Evolutionary conservation across 2,329 filamentous ascomycete genomes (phyloP), one percentile per base, ranked within the genome.

Genomic region (Pestalotiopsis sp.): DNA sequence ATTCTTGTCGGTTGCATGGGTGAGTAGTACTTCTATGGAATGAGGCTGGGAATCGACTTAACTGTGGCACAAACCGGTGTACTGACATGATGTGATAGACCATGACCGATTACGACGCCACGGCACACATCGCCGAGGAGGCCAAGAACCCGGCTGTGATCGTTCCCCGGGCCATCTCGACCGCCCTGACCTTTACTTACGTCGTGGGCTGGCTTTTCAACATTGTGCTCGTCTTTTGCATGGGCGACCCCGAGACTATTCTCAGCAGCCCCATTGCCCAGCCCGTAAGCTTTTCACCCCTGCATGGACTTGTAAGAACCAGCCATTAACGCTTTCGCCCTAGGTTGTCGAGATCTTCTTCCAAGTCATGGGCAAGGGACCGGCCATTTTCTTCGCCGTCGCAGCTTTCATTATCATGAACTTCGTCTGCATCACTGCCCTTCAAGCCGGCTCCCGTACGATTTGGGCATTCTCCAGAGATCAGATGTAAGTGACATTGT

Each of bases 1-100:
- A n/a, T 88, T 88, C 74, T 78, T 90, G 31, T 86, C 85, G 2
- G 87, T 88, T 49, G 84, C 83, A 23, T 90, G 87, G 87, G 64
- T 66, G 45, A 17, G 64, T 66, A 45, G 3, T 45, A 45, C 17
- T 45, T 17, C 41, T 36, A 2, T 36, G 41, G 17, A 17, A 45
- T 45, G 41, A 45, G 12, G 27, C 5, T 31, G 27, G 27, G 27
- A 31, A 31, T 7, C 27, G 27, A 31, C 27, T 4, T 4, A 31
- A 7, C 4, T 7, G 7, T n/a, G 12, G 14, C 11, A 60, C 23
- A 9, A n/a, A 31, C 3, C 2, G 13, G 17, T 20, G 3, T 61
- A 27, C 55, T 66, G 31, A 66, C 41, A 11, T 3, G 7, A 36
- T 17, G 17, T 4, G 20, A 3, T 65, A 66, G 64, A 88, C 86